Percentiles rank a stretch among this genome's conserved stretches.
phyloP scores from a whole-genome alignment of 148 eudicot genomes.

The Agrostemma githago region DNA sequence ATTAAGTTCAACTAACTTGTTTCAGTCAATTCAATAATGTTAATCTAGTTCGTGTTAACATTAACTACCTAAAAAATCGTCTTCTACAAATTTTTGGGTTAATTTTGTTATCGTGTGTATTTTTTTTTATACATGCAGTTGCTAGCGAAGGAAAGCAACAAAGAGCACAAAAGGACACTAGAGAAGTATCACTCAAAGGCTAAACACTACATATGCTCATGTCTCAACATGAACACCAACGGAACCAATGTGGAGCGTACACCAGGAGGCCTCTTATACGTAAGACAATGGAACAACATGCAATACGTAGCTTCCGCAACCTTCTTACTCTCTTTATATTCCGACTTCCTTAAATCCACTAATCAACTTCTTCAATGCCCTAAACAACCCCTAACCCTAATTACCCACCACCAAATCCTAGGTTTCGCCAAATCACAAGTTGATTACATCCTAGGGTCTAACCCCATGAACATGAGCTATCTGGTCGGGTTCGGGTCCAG shows the following conservation, averaged over 20 bases:
- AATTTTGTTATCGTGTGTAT: too few relatives aligned
- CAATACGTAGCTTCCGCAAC: constrained; percentile 74
- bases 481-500: constrained; percentile 66
- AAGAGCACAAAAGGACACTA: constrained; percentile 33
- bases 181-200: constrained; percentile 54
- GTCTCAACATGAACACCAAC: constrained; percentile 53
- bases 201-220: constrained; percentile 61
- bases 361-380: constrained; percentile 41
- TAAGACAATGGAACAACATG: constrained; percentile 94
- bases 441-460: constrained; percentile 74
- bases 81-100: too few relatives aligned
- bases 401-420: constrained; percentile 39
- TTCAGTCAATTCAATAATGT: too few relatives aligned
- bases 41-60: too few relatives aligned
- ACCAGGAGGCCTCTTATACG: constrained; percentile 70
- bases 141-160: constrained; percentile 36
- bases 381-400: constrained; percentile 25
- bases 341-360: constrained; percentile 42
- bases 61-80: too few relatives aligned
- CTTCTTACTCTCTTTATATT: constrained; percentile 54
- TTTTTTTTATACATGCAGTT: constrained; percentile 32
- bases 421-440: constrained; percentile 56
- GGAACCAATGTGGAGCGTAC: constrained; percentile 57
- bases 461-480: constrained; percentile 72
- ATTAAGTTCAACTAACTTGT: too few relatives aligned